phyloP scores from a whole-genome alignment of 495 filamentous ascomycete genomes.

The Pseudotulostoma volvatum region DNA sequence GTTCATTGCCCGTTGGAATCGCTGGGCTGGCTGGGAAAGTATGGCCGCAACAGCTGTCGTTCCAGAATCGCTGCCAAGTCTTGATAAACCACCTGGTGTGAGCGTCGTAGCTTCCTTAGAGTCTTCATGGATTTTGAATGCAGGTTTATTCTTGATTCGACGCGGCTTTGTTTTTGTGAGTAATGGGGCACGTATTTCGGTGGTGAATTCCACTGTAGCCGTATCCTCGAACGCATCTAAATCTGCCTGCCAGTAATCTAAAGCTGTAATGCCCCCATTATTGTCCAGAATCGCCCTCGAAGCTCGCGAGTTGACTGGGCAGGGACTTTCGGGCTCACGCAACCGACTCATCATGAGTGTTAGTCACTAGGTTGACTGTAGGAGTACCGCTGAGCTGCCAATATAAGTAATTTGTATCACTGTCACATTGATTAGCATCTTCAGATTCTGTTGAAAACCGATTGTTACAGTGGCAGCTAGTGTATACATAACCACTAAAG shows the following conservation, averaged over 20 bases:
- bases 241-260: conserved; percentile 2
- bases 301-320: background rate
- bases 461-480: too few relatives aligned
- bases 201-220: conserved; percentile 21
- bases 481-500: too few relatives aligned
- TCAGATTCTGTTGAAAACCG: too few relatives aligned
- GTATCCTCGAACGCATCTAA: conserved; percentile 15
- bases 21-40: conserved; percentile 27
- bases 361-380: too few relatives aligned
- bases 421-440: too few relatives aligned
- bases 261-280: background rate
- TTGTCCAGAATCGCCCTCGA: background rate
- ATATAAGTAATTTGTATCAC: too few relatives aligned
- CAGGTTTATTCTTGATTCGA: conserved; percentile 12
- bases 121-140: conserved; percentile 24
- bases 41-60: conserved; percentile 15
- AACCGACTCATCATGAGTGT: background rate
- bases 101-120: conserved; percentile 2
- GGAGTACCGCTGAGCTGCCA: too few relatives aligned
- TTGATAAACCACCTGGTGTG: background rate
- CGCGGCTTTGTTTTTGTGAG: conserved; percentile 18
- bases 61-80: conserved; percentile 1
- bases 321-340: background rate
- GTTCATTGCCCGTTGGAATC: conserved; percentile 20
- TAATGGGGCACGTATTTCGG: conserved; percentile 16